Base-by-base conservation (phyloP, 345 rosid species). In the Eucalyptus caleyi region DNA sequence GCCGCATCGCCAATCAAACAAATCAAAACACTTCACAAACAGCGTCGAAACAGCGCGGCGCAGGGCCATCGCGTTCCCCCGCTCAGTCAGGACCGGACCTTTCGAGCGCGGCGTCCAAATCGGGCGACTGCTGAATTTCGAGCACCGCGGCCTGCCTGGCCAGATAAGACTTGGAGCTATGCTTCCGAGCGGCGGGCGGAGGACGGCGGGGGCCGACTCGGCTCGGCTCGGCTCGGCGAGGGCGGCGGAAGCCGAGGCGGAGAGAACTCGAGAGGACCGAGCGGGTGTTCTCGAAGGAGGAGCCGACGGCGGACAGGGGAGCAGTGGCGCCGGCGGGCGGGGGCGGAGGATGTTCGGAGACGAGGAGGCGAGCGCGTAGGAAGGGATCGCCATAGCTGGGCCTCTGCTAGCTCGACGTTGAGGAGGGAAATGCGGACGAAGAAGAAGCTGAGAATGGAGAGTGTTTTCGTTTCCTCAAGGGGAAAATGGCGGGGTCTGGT, bases 101-200 rank as follows among this genome's bases (percentile, higher is more conserved):
- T 34, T 94, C 89, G 51, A 97, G 97, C 80, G 97, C 93, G 27
- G 94, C 92, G 86, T 88, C 86, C 86, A 95, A 93, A 90, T 94
- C 95, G 5, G 95, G 45, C 86, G 98, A 95, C n/a, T 90, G 90
- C 86, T 94, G 95, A 40, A 97, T 92, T 89, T 95, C 93, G 62
- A 90, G 89, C 86, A 96, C 92, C 86, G 98, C 98, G 65, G 96
- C 92, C 94, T 96, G 94, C 88, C 99, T 95, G 50, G 90, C 91
- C 50, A 93, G 88, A 93, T 94, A 96, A 18, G 93, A 90, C 91
- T 91, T 94, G 23, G 97, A 91, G 90, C 94, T 94, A 86, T 91
- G 96, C 88, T 91, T 90, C 77, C 90, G 72, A 13, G 89, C 4
- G 86, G 87, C 44, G 42, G 86, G 67, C 42, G 59, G 44, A 12